Conservation (phyloP, 2,329 filamentous ascomycete genomes). For the Xylariaceae sp. region DNA sequence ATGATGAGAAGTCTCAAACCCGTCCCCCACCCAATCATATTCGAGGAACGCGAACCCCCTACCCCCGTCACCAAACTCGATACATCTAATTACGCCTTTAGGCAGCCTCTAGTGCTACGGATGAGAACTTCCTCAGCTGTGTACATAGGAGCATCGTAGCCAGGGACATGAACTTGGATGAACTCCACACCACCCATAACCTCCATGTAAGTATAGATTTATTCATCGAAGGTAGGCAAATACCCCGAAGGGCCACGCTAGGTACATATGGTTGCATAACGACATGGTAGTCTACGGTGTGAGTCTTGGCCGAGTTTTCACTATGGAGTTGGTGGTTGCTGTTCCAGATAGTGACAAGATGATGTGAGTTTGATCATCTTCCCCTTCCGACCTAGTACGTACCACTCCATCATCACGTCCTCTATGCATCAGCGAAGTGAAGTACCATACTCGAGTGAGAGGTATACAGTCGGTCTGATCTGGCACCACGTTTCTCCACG, state of each 20-base stretch:
- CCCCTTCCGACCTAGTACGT: neutral
- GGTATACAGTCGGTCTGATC: neutral
- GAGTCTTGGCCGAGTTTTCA: slow-evolving; percentile 5
- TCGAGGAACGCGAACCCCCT: neutral
- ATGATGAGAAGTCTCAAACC: slow-evolving; percentile 18
- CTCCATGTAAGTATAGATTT: neutral
- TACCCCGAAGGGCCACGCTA: neutral
- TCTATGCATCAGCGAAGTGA: neutral
- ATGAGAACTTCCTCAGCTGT: slow-evolving; percentile 1
- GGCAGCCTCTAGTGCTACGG: slow-evolving; percentile 21
- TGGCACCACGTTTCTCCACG: neutral
- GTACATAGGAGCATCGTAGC: neutral
- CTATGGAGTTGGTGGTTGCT: neutral
- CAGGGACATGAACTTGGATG: neutral
- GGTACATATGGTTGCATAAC: slow-evolving; percentile 1
- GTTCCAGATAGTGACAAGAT: slow-evolving; percentile 22
- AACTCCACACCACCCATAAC: slow-evolving; percentile 17
- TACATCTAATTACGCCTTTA: slow-evolving; percentile 12
- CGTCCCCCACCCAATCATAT: slow-evolving; percentile 13
- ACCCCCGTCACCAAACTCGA: slow-evolving; percentile 11
- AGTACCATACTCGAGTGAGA: no score
- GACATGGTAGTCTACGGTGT: neutral
- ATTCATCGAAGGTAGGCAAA: slow-evolving; percentile 2
- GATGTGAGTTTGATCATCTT: slow-evolving; percentile 19
- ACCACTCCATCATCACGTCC: neutral